phyloP scores from a whole-genome alignment of 148 eudicot species.

The Fagopyrum esculentum region DNA sequence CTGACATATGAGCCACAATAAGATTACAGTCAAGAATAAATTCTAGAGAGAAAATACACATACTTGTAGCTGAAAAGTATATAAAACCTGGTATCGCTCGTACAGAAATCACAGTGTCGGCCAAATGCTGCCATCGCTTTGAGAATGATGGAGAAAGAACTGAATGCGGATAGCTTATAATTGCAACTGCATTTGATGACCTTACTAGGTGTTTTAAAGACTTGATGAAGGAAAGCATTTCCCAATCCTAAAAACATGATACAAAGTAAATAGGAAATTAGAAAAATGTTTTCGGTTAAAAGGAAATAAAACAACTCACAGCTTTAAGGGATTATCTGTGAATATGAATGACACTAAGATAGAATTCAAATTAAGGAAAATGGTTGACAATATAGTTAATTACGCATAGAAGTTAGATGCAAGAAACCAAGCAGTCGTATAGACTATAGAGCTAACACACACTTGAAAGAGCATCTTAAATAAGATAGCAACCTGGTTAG shows the following conservation, averaged over 20 bases:
- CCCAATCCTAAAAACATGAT: conserved; percentile 62
- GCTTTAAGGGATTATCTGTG: not conserved
- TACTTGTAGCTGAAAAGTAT: conserved; percentile 9
- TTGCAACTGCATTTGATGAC: conserved; percentile 74
- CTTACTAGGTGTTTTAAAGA: conserved; percentile 66
- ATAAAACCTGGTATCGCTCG: conserved; percentile 74
- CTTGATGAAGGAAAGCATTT: conserved; percentile 77
- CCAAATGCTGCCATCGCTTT: conserved; percentile 93
- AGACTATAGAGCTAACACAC: not conserved
- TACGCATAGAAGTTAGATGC: not conserved
- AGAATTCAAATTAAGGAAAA: not conserved
- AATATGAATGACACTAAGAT: not conserved
- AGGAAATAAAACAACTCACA: not conserved
- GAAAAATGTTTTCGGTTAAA: not conserved
- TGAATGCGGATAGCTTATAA: conserved; percentile 70
- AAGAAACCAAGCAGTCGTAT: not conserved
- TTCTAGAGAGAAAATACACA: not conserved
- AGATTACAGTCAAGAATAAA: conserved; percentile 11
- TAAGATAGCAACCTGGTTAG: conserved; percentile 41
- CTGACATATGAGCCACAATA: conserved; percentile 25
- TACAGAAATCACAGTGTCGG: conserved; percentile 84
- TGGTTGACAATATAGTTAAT: not conserved
- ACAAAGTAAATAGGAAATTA: not conserved
- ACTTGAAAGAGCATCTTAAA: not conserved
- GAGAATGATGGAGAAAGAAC: conserved; percentile 68